These are phyloP conservation scores for Trypanosoma avium DNA, from an alignment of 208 protist species.

Conservation along the genomic window DNA sequence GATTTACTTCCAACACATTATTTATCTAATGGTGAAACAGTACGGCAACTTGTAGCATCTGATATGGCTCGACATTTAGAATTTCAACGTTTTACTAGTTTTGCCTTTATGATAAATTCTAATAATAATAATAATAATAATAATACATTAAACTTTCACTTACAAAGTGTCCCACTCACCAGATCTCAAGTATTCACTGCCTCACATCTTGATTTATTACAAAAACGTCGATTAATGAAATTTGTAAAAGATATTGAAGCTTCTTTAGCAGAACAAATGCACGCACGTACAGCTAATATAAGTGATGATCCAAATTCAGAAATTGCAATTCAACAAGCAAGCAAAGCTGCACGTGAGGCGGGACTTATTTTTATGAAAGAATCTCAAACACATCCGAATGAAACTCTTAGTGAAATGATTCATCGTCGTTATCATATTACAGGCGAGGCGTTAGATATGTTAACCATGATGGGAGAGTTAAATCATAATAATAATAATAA, in stretches of 20 bases:
- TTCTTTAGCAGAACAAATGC: conserved; percentile 66
- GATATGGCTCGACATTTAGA: conserved; percentile 66
- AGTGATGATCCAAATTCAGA: conserved; percentile 39
- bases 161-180: conserved; percentile 71
- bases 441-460: conserved; percentile 41
- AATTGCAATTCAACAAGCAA: not conserved
- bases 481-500: no score
- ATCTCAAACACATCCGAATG: conserved; percentile 13
- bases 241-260: conserved; percentile 87
- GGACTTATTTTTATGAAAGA: conserved; percentile 16
- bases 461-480: conserved; percentile 69
- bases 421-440: conserved; percentile 47
- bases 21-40: conserved; percentile 51
- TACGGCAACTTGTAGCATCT: conserved; percentile 40
- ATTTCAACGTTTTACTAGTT: conserved; percentile 54
- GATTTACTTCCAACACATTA: conserved; percentile 72
- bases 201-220: conserved; percentile 53
- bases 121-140: conserved; percentile 8
- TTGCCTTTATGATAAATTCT: conserved; percentile 36
- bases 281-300: conserved; percentile 55
- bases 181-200: conserved; percentile 79
- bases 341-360: conserved; percentile 24
- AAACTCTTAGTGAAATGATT: conserved; percentile 48
- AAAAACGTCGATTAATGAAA: conserved; percentile 92
- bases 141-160: conserved; percentile 19